phyloP scores from a whole-genome alignment of 441 rosid species.

The Melastoma candidum region DNA sequence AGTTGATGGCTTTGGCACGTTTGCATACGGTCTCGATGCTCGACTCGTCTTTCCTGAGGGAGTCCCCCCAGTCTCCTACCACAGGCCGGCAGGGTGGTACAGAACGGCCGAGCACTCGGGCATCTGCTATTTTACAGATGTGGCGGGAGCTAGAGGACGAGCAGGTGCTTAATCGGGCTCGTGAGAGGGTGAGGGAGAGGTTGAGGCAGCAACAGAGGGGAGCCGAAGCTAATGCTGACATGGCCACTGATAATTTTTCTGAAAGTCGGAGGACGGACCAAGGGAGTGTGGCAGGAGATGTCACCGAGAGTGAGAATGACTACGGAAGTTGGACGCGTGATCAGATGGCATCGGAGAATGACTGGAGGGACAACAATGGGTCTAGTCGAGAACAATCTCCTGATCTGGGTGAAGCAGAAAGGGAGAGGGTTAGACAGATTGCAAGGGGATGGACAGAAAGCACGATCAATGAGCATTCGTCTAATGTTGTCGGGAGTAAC shows the following conservation, averaged over 20 bases:
- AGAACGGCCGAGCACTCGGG: slow-evolving; percentile 68
- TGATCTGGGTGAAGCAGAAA: slow-evolving; percentile 81
- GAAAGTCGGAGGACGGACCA: slow-evolving; percentile 59
- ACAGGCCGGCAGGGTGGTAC: slow-evolving; percentile 51
- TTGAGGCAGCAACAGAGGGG: slow-evolving; percentile 49
- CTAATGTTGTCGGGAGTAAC: slow-evolving; percentile 46
- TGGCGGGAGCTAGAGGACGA: slow-evolving; percentile 95
- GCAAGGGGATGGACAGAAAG: slow-evolving; percentile 92
- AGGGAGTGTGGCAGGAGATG: slow-evolving; percentile 46
- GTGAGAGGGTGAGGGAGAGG: slow-evolving; percentile 64
- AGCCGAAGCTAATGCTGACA: slow-evolving; percentile 37
- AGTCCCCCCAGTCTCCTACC: slow-evolving; percentile 48
- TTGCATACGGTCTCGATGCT: slow-evolving; percentile 84
- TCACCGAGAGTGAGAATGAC: slow-evolving; percentile 79
- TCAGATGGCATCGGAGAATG: slow-evolving; percentile 40
- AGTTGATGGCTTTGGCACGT: slow-evolving; percentile 80
- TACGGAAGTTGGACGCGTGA: slow-evolving; percentile 65
- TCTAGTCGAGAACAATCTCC: slow-evolving; percentile 92
- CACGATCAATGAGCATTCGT: slow-evolving; percentile 57
- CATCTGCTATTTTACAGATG: slow-evolving; percentile 75
- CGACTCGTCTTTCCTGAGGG: slow-evolving; percentile 74
- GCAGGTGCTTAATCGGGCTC: slow-evolving; percentile 66
- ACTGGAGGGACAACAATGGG: slow-evolving; percentile 32
- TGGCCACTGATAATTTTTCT: slow-evolving; percentile 32
- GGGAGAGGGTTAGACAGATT: slow-evolving; percentile 91